Conservation (phyloP, 2,329 filamentous ascomycete species). For the Tricladium varicosporioides region DNA sequence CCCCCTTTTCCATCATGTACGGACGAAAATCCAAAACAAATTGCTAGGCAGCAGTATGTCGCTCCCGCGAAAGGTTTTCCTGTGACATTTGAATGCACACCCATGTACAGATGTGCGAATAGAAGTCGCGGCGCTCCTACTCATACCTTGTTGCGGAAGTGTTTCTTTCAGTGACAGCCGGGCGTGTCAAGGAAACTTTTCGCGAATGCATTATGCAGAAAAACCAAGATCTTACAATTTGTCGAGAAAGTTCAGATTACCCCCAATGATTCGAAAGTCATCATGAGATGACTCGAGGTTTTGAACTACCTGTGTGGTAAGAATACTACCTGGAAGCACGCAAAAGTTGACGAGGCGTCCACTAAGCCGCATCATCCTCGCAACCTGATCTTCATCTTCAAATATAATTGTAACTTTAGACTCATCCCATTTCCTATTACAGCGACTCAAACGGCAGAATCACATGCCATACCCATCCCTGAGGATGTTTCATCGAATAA, state of each 20-base stretch:
- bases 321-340: not conserved
- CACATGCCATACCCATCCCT: not conserved
- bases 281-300: not conserved
- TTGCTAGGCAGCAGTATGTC: too few relatives aligned
- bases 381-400: not conserved
- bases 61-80: too few relatives aligned
- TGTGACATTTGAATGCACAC: not conserved
- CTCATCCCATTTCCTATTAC: slow-evolving; percentile 1
- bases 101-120: not conserved
- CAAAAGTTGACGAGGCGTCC: not conserved
- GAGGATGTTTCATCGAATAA: not conserved
- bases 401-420: not conserved
- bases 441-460: not conserved
- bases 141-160: not conserved
- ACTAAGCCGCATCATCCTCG: not conserved
- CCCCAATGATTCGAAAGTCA: not conserved
- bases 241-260: not conserved
- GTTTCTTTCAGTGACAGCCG: not conserved
- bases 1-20: too few relatives aligned
- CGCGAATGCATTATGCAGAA: not conserved
- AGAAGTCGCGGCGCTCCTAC: not conserved
- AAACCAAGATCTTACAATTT: not conserved
- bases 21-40: too few relatives aligned
- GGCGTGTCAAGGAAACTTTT: not conserved
- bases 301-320: not conserved